Evolutionary conservation across 306 rosid genomes (phyloP), one percentile per base, ranked within the genome.

Genomic region (Purshia tridentata): DNA sequence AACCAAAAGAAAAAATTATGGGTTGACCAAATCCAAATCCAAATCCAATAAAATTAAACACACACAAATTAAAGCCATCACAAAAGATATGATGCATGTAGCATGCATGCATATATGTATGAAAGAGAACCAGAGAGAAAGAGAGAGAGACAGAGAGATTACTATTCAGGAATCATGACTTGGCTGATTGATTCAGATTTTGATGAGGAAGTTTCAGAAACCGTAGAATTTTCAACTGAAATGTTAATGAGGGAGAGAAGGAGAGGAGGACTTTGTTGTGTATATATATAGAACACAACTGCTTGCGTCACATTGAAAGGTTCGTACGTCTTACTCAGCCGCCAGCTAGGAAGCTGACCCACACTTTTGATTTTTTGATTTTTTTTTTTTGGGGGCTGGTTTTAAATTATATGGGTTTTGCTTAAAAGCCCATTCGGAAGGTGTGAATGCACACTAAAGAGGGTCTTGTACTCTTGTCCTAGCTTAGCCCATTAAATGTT

Each of bases 131-230:
- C 35, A 29, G 35, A 29, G 2, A 29, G 35, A 29, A 29, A 29
- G 47, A 46, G 11, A 65, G 1, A 45, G 68, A 18, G 72, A 81
- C 39, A 29, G 20, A 77, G 58, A 68, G 70, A 77, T 72, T 84
- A 89, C 96, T 89, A 89, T 80, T 89, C 96, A 54, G 96, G 96
- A 84, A 81, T 89, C 96, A 89, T 89, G 89, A 66, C 42, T 72
- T 41, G 37, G 65, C 18, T 71, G 56, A 56, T 58, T 58, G 74
- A 53, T 12, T 29, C 35, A 29, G 35, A 29, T 29, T 29, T 29
- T 29, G 74, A 56, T 44, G 62, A 50, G 16, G 74, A 44, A 42
- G 49, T 14, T 67, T 56, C 35, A 66, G 73, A 56, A 45, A 59
- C 18, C 41, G 47, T 39, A 48, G 69, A 48, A 70, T 2, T 54